Conservation (phyloP, 768 basidiomycete genomes). For the Cantharellus anzutake region DNA sequence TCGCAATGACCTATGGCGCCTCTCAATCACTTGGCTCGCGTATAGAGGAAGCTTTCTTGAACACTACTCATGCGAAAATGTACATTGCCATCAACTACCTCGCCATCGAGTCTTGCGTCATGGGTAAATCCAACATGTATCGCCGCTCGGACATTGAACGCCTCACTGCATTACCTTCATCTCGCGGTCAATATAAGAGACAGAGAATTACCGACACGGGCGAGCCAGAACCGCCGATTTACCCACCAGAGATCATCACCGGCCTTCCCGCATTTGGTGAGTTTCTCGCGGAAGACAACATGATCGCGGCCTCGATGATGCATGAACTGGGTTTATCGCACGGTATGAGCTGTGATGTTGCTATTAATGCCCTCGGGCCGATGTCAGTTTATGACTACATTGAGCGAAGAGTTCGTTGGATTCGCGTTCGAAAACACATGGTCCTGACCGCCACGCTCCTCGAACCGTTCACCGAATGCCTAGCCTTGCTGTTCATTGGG, state of each 20-base stretch:
- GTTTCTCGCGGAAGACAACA: slow-evolving; percentile 95
- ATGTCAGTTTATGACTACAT: slow-evolving; percentile 78
- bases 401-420: slow-evolving; percentile 84
- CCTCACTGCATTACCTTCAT: slow-evolving; percentile 46
- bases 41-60: slow-evolving; percentile 86
- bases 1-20: slow-evolving; percentile 41
- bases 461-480: slow-evolving; percentile 84
- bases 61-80: slow-evolving; percentile 97
- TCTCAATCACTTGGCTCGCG: slow-evolving; percentile 55
- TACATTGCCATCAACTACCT: slow-evolving; percentile 85
- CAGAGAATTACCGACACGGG: background rate
- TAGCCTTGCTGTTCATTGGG: slow-evolving; percentile 44
- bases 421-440: slow-evolving; percentile 92
- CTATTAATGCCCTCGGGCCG: slow-evolving; percentile 70
- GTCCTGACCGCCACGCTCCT: slow-evolving; percentile 64
- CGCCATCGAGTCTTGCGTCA: slow-evolving; percentile 84
- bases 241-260: background rate
- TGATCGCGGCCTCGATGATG: slow-evolving; percentile 86
- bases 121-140: slow-evolving; percentile 92
- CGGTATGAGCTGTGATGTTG: slow-evolving; percentile 80
- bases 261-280: slow-evolving; percentile 57
- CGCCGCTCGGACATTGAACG: slow-evolving; percentile 72
- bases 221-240: slow-evolving; percentile 1
- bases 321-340: slow-evolving; percentile 80
- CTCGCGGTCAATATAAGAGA: background rate